Conservation (phyloP, 371 early-diverging fungal species). For the Mucor piriformis region DNA sequence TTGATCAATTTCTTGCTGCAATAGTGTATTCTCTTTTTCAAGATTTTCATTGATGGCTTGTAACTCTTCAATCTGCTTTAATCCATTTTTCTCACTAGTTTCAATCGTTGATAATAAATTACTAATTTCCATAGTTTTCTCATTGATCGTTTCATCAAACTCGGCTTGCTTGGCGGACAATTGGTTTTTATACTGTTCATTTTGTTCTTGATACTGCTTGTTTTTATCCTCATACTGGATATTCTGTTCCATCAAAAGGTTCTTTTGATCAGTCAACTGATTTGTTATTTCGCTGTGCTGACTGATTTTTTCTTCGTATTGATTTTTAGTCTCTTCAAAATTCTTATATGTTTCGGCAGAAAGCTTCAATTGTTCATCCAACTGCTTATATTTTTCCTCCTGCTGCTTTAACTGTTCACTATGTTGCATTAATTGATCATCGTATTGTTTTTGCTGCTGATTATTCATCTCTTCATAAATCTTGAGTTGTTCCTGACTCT, state of each 20-base stretch:
- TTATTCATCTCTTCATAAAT: not conserved
- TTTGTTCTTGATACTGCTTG: not conserved
- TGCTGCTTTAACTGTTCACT: not conserved
- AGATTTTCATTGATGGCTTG: constrained; percentile 12
- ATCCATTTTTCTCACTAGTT: not conserved
- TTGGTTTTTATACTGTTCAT: not conserved
- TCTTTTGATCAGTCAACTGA: not conserved
- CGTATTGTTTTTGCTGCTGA: not conserved
- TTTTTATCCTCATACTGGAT: not conserved
- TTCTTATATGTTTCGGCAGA: not conserved
- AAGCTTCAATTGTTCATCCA: not conserved
- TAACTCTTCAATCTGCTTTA: constrained; percentile 1
- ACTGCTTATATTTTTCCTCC: not conserved
- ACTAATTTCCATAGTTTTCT: constrained; percentile 10
- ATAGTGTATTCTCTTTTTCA: constrained; percentile 10
- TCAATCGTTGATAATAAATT: constrained; percentile 6
- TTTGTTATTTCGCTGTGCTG: not conserved
- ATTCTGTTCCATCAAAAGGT: not conserved
- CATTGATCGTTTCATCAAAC: constrained; percentile 8
- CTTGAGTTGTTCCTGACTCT: not conserved
- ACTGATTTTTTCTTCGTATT: not conserved
- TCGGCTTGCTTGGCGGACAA: not conserved
- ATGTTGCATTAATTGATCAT: not conserved
- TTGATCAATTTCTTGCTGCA: constrained; percentile 22
- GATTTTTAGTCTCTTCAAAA: not conserved